Evolutionary conservation across 345 rosid species (phyloP), one percentile per base, ranked within the genome.

Genomic region (Eucalyptus melliodora): DNA sequence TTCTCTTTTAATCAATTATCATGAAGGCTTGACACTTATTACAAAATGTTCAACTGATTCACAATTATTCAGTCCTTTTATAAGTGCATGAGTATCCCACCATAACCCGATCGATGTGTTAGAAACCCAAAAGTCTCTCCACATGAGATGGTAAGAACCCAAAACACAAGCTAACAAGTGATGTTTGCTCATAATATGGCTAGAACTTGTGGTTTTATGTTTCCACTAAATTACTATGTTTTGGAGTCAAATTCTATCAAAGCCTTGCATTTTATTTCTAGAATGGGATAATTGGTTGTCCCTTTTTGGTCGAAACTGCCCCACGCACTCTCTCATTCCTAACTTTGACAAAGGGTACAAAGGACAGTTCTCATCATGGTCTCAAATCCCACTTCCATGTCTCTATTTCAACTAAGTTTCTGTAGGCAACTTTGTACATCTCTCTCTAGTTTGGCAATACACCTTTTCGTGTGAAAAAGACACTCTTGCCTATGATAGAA

Each of bases 41-140:
- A 19, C 45, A 72, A 11, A 72, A 72, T 72, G 44, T 37, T 72
- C 15, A 16, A 11, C 45, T 37, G 82, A 19, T 72, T 42, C 24
- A 37, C 40, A 72, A 72, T 40, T 72, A 37, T 2, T 19, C 8
- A 3, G 2, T 37, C 44, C 8, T 72, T 10, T 12, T 72, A 34
- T 34, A 19, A 19, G 82, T 72, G 26, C 27, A 17, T 5, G 15
- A 3, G 8, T 19, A 12, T 34, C 4, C 23, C 27, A 37, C 21
- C 5, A 0, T 17, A 72, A 21, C 14, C 26, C 13, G 7, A 72
- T 6, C 8, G 2, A 12, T 11, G 11, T 2, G 26, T 6, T 24
- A 19, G 11, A 72, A 72, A 16, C 6, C 26, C 11, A 6, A 16
- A 72, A 72, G 14, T 37, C 81, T 16, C 81, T 34, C 7, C 45